These are phyloP conservation scores for Candida insectalens DNA, from an alignment of 805 yeast genomes.

Conservation along the genomic window DNA sequence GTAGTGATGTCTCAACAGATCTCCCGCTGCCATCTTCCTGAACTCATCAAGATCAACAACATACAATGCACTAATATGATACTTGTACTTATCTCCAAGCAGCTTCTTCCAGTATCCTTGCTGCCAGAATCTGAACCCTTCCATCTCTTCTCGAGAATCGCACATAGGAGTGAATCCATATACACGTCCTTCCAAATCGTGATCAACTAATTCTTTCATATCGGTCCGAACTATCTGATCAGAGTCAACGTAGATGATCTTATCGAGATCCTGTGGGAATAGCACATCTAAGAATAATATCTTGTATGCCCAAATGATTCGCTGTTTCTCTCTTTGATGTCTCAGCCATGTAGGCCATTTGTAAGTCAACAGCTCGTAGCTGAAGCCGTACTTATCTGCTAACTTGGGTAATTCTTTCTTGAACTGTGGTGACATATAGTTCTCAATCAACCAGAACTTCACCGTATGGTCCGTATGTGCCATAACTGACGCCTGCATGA, in stretches of 20 bases:
- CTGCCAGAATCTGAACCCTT: constrained; percentile 87
- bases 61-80: constrained; percentile 79
- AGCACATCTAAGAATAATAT: constrained; percentile 78
- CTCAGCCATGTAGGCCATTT: constrained; percentile 92
- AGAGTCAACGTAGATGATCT: constrained; percentile 79
- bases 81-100: constrained; percentile 46
- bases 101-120: constrained; percentile 79
- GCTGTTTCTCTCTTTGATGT: constrained; percentile 64
- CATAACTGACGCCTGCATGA: constrained; percentile 77
- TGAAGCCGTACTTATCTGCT: constrained; percentile 50
- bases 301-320: constrained; percentile 85
- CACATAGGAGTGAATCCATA: constrained; percentile 88
- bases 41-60: constrained; percentile 68
- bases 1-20: constrained; percentile 71
- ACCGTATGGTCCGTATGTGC: constrained; percentile 52
- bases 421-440: constrained; percentile 66
- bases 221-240: constrained; percentile 77
- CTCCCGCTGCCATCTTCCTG: constrained; percentile 66
- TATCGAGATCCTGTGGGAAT: constrained; percentile 68
- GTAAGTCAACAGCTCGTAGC: constrained; percentile 71
- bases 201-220: constrained; percentile 52
- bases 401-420: constrained; percentile 48
- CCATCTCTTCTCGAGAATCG: constrained; percentile 69
- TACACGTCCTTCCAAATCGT: constrained; percentile 72
- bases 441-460: constrained; percentile 82